Evolutionary conservation across 108 stramenopile genomes (phyloP), one percentile per base, ranked within the genome.

Genomic region (Stephanodiscus triporus): DNA sequence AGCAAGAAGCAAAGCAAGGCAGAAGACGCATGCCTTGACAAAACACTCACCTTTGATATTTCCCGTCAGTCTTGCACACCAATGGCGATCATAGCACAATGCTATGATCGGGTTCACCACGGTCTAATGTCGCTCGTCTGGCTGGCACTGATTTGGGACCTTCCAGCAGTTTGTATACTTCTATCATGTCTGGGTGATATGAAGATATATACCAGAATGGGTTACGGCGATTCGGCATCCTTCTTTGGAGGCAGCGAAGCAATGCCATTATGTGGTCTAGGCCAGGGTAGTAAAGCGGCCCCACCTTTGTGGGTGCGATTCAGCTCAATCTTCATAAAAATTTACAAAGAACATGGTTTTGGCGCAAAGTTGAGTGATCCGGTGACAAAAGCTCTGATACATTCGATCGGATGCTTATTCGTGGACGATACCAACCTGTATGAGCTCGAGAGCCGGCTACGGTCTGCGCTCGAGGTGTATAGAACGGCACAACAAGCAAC

Each of bases 341-440:
- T 26, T 8, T 26, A 24, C 23, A 11, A 8, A 24, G 23, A 22
- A 11, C 2, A 24, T 2, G 55, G 24, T 8, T 56, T 24, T 8
- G 55, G 55, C 4, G 55, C 55, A 2, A 8, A 2, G 23, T 11
- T 56, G 55, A 26, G 4, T 2, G 55, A 56, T 8, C 55, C 55
- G 24, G 55, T 56, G 24, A 56, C 55, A 56, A 56, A 56, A 56
- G 4, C 8, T 1, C 8, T 56, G 4, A 56, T 56, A 2, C 55
- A 56, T 56, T 56, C 55, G 2, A 56, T 56, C 23, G 55, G 55
- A 11, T 56, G 55, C 55, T 8, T 56, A 11, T 56, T 56, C 8
- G 55, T 56, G 23, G 55, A 56, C 8, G 55, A 56, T 24, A 56
- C 55, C 2, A 22, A 56, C 24, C 24, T 56, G 2, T 56, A 56